phyloP scores from a whole-genome alignment of 331 rosid species.

The Acacia pycnantha region DNA sequence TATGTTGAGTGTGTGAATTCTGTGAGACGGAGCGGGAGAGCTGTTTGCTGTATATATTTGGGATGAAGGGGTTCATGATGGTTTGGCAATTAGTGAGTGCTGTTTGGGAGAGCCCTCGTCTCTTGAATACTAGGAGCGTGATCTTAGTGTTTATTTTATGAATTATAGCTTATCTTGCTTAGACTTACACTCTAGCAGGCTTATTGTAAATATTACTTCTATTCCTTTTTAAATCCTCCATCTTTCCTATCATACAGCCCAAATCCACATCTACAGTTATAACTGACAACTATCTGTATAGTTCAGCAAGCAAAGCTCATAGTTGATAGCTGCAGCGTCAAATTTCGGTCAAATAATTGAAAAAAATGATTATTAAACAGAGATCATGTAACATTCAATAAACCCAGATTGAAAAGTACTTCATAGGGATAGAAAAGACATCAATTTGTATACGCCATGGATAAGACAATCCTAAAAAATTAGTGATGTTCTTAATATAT shows the following conservation, averaged over 20 bases:
- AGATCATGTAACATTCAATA: background rate
- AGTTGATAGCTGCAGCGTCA: background rate
- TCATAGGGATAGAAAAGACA: background rate
- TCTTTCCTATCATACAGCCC: background rate
- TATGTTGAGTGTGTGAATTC: too few species aligned
- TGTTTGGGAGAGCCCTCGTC: too few species aligned
- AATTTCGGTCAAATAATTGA: background rate
- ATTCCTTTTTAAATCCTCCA: slow-evolving; percentile 2
- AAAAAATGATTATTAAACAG: background rate
- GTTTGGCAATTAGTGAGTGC: too few species aligned
- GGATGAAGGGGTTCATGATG: too few species aligned
- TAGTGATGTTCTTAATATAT: background rate
- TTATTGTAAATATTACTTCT: background rate
- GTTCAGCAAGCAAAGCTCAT: background rate
- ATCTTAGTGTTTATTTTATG: too few species aligned
- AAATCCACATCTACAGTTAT: background rate
- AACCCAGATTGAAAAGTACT: background rate
- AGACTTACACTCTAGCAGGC: background rate
- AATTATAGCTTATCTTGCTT: too few species aligned
- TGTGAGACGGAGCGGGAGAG: too few species aligned
- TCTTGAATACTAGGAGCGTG: too few species aligned
- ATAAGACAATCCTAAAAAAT: too few species aligned
- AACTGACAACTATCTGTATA: background rate
- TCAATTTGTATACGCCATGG: too few species aligned
- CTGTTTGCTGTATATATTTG: too few species aligned